These are phyloP conservation scores for Flaveria brownii DNA, from an alignment of 129 eudicot genomes.

Conservation along the genomic window DNA sequence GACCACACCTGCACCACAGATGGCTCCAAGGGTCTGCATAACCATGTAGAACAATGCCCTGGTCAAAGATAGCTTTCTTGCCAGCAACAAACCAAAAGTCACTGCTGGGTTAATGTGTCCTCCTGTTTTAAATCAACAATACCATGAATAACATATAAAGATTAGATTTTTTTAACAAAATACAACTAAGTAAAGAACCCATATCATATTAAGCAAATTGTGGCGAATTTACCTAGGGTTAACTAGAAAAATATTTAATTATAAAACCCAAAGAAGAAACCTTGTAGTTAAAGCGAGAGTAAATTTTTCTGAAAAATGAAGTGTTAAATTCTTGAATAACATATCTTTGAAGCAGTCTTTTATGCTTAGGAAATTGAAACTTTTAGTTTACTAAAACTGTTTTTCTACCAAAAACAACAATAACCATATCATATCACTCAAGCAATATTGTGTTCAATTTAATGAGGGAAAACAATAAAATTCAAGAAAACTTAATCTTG, in stretches of 20 bases:
- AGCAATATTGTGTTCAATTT: not conserved
- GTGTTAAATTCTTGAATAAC: constrained; percentile 3
- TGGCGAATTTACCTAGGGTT: not conserved
- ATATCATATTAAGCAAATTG: not conserved
- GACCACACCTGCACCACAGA: constrained; percentile 91
- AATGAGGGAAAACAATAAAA: not conserved
- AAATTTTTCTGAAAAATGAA: not conserved
- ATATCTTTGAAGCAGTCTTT: not conserved
- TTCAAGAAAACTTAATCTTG: constrained; percentile 16
- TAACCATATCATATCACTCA: not conserved
- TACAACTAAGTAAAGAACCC: not conserved
- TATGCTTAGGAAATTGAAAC: not conserved
- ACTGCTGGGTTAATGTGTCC: constrained; percentile 97
- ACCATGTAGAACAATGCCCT: constrained; percentile 81
- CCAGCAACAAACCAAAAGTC: constrained; percentile 79
- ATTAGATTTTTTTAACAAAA: not conserved
- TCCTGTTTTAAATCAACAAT: constrained; percentile 52
- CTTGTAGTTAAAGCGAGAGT: not conserved
- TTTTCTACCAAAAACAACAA: not conserved
- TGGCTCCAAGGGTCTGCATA: constrained; percentile 91
- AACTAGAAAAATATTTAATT: no score
- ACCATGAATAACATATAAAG: not conserved
- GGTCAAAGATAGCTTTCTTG: constrained; percentile 82
- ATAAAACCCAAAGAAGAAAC: not conserved
- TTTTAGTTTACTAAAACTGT: not conserved